These are phyloP conservation scores for Straminergon stramineum DNA, from an alignment of 225 moss, liverwort and hornwort genomes.

Conservation along the genomic window DNA sequence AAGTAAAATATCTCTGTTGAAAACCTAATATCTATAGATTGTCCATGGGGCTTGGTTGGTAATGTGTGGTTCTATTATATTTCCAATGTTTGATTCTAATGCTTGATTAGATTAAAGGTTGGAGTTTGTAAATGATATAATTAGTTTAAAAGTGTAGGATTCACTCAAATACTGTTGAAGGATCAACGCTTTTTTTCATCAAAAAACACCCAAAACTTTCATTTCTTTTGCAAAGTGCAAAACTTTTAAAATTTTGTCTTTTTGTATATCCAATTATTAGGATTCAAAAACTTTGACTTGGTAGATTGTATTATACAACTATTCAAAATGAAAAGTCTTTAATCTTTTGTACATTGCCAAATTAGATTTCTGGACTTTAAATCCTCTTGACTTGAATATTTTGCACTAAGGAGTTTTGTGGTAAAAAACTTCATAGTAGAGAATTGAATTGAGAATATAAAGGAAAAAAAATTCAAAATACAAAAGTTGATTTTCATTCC, in stretches of 20 bases:
- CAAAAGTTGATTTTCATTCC: not conserved
- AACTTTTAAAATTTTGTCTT: not conserved
- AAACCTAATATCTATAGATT: no score
- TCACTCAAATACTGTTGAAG: no score
- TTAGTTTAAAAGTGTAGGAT: fast-evolving
- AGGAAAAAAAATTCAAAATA: not conserved
- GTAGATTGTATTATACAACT: not conserved
- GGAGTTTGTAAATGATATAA: fast-evolving
- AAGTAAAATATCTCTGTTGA: no score
- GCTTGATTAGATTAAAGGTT: not conserved
- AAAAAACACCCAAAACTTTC: not conserved
- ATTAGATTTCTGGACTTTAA: not conserved
- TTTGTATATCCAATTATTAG: no score
- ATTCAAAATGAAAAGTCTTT: not conserved
- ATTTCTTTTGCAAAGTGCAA: not conserved
- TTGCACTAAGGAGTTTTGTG: not conserved
- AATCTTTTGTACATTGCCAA: not conserved
- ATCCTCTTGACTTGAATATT: not conserved
- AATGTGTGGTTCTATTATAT: no score
- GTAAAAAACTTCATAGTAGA: not conserved
- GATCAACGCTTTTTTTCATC: not conserved
- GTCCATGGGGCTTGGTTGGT: no score
- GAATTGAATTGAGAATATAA: not conserved
- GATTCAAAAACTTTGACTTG: no score
- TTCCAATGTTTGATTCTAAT: not conserved